phyloP scores from a whole-genome alignment of 108 stramenopile genomes.

The Conticribra weissflogii region DNA sequence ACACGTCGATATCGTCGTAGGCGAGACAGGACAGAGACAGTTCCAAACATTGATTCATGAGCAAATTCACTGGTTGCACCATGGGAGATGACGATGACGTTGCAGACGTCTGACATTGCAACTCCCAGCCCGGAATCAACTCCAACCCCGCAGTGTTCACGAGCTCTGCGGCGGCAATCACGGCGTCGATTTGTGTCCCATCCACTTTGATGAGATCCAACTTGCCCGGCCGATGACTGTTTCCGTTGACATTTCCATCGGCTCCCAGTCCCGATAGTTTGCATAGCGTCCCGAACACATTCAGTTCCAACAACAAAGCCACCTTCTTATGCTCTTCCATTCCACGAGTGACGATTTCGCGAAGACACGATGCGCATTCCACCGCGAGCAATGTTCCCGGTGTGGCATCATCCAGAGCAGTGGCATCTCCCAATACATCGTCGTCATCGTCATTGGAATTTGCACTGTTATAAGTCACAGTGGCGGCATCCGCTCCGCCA shows the following conservation, averaged over 20 bases:
- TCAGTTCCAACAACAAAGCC: constrained; percentile 40
- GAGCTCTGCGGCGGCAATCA: constrained; percentile 68
- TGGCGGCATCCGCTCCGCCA: constrained; percentile 13
- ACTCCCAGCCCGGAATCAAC: constrained; percentile 39
- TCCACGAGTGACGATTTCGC: constrained; percentile 62
- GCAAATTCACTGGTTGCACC: not conserved
- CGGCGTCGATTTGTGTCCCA: constrained; percentile 55
- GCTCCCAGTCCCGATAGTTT: constrained; percentile 32
- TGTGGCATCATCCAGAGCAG: constrained; percentile 32
- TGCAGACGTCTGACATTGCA: not conserved
- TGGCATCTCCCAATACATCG: constrained; percentile 22
- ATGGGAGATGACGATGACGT: constrained; percentile 26
- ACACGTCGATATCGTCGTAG: constrained; percentile 84
- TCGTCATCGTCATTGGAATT: not conserved
- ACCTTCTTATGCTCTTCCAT: constrained; percentile 67
- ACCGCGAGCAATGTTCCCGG: constrained; percentile 42
- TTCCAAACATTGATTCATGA: constrained; percentile 62
- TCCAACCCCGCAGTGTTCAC: constrained; percentile 62
- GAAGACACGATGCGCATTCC: constrained; percentile 53
- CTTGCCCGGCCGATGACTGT: constrained; percentile 8
- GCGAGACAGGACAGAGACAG: constrained; percentile 49
- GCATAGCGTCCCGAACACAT: constrained; percentile 42
- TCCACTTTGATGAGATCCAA: constrained; percentile 12
- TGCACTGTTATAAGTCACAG: not conserved
- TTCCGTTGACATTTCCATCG: constrained; percentile 37